These are phyloP conservation scores for Sporothrix phasma DNA, from an alignment of 2,329 filamentous ascomycete genomes.

Conservation along the genomic window DNA sequence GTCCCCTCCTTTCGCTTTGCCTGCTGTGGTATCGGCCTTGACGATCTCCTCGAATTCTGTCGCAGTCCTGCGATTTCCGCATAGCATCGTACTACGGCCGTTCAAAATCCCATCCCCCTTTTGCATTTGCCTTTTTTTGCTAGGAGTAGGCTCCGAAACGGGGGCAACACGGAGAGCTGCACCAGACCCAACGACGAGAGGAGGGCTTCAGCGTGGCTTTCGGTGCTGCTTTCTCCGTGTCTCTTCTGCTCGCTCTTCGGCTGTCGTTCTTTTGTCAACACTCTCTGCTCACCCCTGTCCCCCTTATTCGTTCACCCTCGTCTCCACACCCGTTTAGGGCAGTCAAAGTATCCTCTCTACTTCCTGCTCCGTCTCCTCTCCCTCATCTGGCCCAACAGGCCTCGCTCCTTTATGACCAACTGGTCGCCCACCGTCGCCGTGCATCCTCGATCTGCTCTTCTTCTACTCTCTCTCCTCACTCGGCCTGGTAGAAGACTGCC, in stretches of 20 bases:
- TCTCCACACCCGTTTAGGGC: slow-evolving; percentile 9
- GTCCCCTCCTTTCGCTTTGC: not conserved
- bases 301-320: slow-evolving; percentile 6
- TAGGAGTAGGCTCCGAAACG: not conserved
- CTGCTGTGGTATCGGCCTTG: not conserved
- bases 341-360: not conserved
- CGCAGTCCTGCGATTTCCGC: not conserved
- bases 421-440: slow-evolving; percentile 22
- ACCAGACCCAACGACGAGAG: not conserved
- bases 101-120: slow-evolving; percentile 6
- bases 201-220: slow-evolving; percentile 1
- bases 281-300: slow-evolving; percentile 9
- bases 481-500: slow-evolving; percentile 38
- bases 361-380: not conserved
- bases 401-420: slow-evolving; percentile 32
- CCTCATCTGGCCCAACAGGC: slow-evolving; percentile 7
- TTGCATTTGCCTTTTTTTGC: not conserved
- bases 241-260: not conserved
- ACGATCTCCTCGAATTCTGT: not conserved
- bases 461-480: slow-evolving; percentile 26
- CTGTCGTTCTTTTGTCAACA: not conserved
- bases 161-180: not conserved
- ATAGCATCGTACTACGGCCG: slow-evolving; percentile 1
- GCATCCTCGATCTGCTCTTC: slow-evolving; percentile 15
- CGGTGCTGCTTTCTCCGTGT: not conserved